phyloP scores from a whole-genome alignment of 1,284 basidiomycete genomes.

The Dichomitus squalens region DNA sequence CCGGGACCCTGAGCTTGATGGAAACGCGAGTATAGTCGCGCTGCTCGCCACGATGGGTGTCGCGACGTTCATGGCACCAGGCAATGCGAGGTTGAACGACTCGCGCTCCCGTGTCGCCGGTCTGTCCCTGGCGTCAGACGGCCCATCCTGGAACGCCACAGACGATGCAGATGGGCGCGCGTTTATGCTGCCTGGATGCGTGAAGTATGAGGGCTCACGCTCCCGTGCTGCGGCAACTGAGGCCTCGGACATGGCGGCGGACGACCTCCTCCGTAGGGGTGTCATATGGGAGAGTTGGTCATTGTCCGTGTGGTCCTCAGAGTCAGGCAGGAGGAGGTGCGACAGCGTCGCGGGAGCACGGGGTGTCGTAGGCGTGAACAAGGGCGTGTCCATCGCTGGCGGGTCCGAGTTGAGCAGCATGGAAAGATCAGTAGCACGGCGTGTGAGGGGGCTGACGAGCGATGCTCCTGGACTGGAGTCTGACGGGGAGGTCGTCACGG shows the following conservation, averaged over 20 bases:
- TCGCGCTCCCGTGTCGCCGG: conserved; percentile 7
- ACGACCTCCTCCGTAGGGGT: conserved; percentile 32
- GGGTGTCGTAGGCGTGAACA: conserved; percentile 40
- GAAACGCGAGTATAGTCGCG: conserved; percentile 21
- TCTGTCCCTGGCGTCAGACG: background rate
- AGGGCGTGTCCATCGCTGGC: conserved; percentile 41
- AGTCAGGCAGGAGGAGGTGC: conserved; percentile 48
- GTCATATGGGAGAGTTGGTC: conserved; percentile 34
- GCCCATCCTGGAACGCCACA: conserved; percentile 3
- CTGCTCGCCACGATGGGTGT: conserved; percentile 9
- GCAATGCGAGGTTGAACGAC: conserved; percentile 16
- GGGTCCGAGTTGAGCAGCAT: conserved; percentile 67
- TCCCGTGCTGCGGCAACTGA: conserved; percentile 14
- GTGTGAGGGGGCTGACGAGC: conserved; percentile 40
- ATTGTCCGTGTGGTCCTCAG: conserved; percentile 37
- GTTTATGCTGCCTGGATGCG: conserved; percentile 23
- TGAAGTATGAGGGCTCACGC: conserved; percentile 29
- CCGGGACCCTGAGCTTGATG: conserved; percentile 22
- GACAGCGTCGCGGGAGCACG: conserved; percentile 46
- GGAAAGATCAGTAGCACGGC: conserved; percentile 70
- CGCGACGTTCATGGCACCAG: conserved; percentile 6
- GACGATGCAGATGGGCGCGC: conserved; percentile 14
- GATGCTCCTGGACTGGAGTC: conserved; percentile 21
- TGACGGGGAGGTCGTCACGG: conserved; percentile 16
- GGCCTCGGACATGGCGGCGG: conserved; percentile 20